phyloP scores from a whole-genome alignment of 169 alveolate genomes.

The Ichthyophthirius multifiliis region DNA sequence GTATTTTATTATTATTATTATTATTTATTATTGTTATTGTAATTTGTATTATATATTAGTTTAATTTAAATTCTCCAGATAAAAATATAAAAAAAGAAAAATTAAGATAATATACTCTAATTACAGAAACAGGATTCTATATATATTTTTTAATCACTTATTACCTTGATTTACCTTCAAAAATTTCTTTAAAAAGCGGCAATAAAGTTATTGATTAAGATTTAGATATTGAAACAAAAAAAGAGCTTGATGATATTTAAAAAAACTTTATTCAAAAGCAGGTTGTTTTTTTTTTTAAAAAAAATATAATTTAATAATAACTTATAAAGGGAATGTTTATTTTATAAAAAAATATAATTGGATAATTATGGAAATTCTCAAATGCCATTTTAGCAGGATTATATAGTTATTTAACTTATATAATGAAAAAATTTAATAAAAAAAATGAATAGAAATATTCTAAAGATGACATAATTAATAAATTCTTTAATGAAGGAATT shows the following conservation, averaged over 20 bases:
- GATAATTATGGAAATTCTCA: constrained; percentile 8
- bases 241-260: background rate
- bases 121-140: constrained; percentile 37
- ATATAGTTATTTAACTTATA: background rate
- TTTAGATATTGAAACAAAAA: background rate
- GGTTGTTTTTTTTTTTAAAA: background rate
- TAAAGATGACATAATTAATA: background rate
- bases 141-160: constrained; percentile 24
- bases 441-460: background rate
- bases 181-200: background rate
- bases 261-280: background rate
- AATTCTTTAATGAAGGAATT: constrained; percentile 29
- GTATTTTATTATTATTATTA: background rate
- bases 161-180: constrained; percentile 18
- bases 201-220: constrained; percentile 20
- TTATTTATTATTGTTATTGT: background rate
- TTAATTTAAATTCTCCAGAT: background rate
- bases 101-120: constrained; percentile 7
- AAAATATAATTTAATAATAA: background rate
- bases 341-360: background rate
- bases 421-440: background rate
- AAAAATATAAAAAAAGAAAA: background rate
- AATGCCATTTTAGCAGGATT: constrained; percentile 26
- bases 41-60: background rate
- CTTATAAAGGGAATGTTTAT: background rate